These are phyloP conservation scores for Cercospora citrullina DNA, from an alignment of 2,329 filamentous ascomycete genomes.

Conservation along the genomic window DNA sequence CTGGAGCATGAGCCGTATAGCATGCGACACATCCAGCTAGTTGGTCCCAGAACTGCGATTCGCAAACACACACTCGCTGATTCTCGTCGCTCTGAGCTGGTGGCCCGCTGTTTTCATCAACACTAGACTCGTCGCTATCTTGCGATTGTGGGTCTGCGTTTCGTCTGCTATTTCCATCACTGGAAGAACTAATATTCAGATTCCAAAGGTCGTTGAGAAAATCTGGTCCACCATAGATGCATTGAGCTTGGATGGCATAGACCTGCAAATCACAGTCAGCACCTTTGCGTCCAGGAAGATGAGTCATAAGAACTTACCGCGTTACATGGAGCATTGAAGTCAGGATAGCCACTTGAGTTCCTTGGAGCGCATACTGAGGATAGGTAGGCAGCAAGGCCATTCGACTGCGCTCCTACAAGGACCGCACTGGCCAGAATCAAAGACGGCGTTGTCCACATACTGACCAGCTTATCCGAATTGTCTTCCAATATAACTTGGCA, in stretches of 20 bases:
- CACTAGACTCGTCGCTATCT: neutral
- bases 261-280: conserved; percentile 4
- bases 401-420: conserved; percentile 8
- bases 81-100: conserved; percentile 25
- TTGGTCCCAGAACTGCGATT: conserved; percentile 31
- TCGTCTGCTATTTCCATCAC: neutral
- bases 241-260: conserved; percentile 28
- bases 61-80: conserved; percentile 34
- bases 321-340: conserved; percentile 33
- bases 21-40: conserved; percentile 29
- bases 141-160: neutral
- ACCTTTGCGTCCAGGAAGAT: neutral
- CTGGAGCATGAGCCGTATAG: conserved; percentile 31
- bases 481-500: neutral
- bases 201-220: conserved; percentile 5
- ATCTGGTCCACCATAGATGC: conserved; percentile 25
- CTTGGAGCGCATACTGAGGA: conserved; percentile 29
- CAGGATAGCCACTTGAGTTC: conserved; percentile 25
- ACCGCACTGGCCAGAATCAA: neutral
- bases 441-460: conserved; percentile 1
- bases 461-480: neutral
- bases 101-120: neutral
- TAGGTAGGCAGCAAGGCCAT: conserved; percentile 26
- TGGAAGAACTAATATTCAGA: neutral
- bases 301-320: conserved; percentile 13